Conservation (phyloP, 164 flowering plant genomes). For the Tetrastigma voinierianum region DNA sequence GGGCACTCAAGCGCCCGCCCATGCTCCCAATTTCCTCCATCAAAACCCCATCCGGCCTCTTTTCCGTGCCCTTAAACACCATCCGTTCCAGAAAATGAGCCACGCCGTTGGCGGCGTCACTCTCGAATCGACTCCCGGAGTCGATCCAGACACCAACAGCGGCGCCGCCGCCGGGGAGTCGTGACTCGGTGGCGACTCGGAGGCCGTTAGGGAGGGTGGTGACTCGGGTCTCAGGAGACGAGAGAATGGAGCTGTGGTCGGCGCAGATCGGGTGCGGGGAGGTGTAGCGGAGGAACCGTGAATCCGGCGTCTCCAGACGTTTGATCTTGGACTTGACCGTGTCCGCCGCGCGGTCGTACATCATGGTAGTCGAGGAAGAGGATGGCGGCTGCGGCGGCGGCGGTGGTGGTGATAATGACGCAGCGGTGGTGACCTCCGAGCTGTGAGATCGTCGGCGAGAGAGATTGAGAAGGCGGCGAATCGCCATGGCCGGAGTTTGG, state of each 20-base stretch:
- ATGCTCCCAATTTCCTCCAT: conserved; percentile 87
- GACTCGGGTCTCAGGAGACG: conserved; percentile 53
- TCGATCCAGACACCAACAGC: conserved; percentile 88
- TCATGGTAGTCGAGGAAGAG: conserved; percentile 38
- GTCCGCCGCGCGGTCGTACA: conserved; percentile 59
- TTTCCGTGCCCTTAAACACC: conserved; percentile 80
- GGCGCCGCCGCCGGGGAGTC: conserved; percentile 53
- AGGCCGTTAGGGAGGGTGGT: conserved; percentile 73
- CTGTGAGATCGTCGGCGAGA: too few species aligned
- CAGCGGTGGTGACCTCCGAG: too few species aligned
- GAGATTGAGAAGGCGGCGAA: too few species aligned
- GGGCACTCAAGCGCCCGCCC: conserved; percentile 87
- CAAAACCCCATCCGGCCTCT: conserved; percentile 43
- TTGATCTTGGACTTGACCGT: conserved; percentile 43
- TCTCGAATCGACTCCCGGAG: conserved; percentile 83
- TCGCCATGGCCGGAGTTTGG: too few species aligned
- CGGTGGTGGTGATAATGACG: too few species aligned
- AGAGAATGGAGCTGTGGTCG: conserved; percentile 46
- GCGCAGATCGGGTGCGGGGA: conserved; percentile 49
- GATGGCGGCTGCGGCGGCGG: conserved; percentile 16
- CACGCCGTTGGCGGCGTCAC: conserved; percentile 73
- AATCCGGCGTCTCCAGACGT: conserved; percentile 49
- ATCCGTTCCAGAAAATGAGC: conserved; percentile 88
- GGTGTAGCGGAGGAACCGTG: conserved; percentile 44
- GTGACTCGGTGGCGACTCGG: conserved; percentile 75